Conservation (phyloP, 2,329 filamentous ascomycete species). For the Botryosphaeria dothidea region DNA sequence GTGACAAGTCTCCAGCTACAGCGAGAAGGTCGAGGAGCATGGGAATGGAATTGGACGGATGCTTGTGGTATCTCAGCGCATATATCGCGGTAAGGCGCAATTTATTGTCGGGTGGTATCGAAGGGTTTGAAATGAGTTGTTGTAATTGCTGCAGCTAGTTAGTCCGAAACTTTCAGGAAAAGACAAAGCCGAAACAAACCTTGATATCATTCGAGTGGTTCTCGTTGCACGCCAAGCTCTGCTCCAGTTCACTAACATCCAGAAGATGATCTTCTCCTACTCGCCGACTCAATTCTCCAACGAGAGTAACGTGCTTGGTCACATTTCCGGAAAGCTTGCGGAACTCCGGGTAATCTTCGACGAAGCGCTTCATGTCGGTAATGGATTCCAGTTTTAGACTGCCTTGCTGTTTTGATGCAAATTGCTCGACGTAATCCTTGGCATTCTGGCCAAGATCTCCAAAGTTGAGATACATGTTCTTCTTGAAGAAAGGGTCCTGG, state of each 20-base stretch:
- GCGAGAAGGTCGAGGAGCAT: constrained; percentile 84
- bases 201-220: constrained; percentile 92
- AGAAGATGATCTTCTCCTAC: constrained; percentile 84
- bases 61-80: constrained; percentile 85
- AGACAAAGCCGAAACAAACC: constrained; percentile 46
- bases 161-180: neutral
- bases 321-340: constrained; percentile 96
- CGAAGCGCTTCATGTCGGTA: constrained; percentile 97
- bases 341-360: constrained; percentile 98
- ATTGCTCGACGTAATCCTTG: constrained; percentile 98
- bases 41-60: constrained; percentile 78
- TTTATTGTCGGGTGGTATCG: constrained; percentile 79
- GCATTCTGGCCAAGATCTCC: constrained; percentile 93
- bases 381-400: constrained; percentile 97
- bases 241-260: constrained; percentile 96
- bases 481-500: constrained; percentile 98
- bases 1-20: constrained; percentile 78
- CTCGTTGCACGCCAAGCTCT: constrained; percentile 95
- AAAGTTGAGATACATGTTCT: constrained; percentile 99
- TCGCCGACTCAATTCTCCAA: constrained; percentile 86
- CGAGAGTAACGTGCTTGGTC: constrained; percentile 95
- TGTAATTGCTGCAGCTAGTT: constrained; percentile 57
- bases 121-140: constrained; percentile 76
- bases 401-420: constrained; percentile 95
- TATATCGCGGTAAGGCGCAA: constrained; percentile 91